Percentiles rank a stretch among this genome's conserved stretches.
These are phyloP conservation scores for Capsicum chinense DNA, from an alignment of 257 asterid genomes.

Conservation along the genomic window DNA sequence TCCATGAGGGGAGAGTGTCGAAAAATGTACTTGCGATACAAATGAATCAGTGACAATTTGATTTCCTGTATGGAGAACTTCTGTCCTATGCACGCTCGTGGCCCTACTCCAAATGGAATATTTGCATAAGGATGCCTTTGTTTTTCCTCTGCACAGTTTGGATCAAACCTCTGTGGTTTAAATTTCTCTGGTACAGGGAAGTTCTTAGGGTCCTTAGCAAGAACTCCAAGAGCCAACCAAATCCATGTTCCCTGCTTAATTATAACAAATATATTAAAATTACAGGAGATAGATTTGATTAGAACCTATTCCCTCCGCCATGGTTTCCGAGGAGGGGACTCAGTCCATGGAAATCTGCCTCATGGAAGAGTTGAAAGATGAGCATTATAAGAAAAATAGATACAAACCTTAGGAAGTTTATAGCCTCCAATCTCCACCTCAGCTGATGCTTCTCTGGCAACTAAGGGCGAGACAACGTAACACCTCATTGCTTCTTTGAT, in stretches of 20 bases:
- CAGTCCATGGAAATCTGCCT: not conserved
- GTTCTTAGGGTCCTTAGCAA: constrained; percentile 80
- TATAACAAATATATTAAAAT: constrained; percentile 26
- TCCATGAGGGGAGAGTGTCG: constrained; percentile 81
- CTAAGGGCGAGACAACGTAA: constrained; percentile 81
- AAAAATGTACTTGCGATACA: constrained; percentile 69
- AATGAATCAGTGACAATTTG: constrained; percentile 74
- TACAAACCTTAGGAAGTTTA: constrained; percentile 76
- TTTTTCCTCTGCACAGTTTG: constrained; percentile 83
- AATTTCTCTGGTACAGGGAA: constrained; percentile 90
- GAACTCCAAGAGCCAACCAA: constrained; percentile 94
- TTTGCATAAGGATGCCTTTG: constrained; percentile 88
- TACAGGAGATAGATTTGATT: not conserved
- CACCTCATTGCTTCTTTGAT: constrained; percentile 96
- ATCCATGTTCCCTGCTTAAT: constrained; percentile 90
- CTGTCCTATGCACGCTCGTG: constrained; percentile 91
- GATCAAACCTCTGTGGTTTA: constrained; percentile 91
- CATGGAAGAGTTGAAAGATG: not conserved
- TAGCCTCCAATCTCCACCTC: constrained; percentile 86
- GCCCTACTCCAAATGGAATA: constrained; percentile 96
- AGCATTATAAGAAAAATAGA: not conserved
- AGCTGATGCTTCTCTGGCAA: constrained; percentile 88
- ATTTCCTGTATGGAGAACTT: constrained; percentile 87
- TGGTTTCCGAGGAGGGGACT: not conserved
- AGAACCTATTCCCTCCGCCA: not conserved